These are phyloP conservation scores for Lyophyllum decastes DNA, from an alignment of 768 basidiomycete species.

Conservation along the genomic window DNA sequence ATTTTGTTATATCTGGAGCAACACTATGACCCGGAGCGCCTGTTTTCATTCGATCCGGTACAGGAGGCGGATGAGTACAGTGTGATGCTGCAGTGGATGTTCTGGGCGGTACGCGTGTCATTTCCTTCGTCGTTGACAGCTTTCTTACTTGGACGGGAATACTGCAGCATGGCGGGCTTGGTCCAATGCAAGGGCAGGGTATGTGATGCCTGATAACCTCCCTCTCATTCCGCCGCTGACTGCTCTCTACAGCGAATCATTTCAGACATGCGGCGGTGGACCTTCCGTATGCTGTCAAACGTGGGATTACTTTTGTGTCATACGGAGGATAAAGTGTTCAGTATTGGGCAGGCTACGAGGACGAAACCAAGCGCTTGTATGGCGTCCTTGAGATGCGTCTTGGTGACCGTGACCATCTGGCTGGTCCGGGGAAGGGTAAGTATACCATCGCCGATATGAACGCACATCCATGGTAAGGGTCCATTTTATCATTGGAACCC, in stretches of 20 bases:
- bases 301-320: background rate
- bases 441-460: slow-evolving; percentile 45
- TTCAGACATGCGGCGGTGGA: slow-evolving; percentile 15
- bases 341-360: slow-evolving; percentile 34
- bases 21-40: slow-evolving; percentile 42
- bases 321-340: background rate
- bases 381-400: slow-evolving; percentile 49
- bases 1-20: slow-evolving; percentile 46
- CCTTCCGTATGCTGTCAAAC: slow-evolving; percentile 19
- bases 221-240: background rate
- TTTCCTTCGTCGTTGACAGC: background rate
- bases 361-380: slow-evolving; percentile 51
- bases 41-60: slow-evolving; percentile 38
- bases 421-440: slow-evolving; percentile 29
- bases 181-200: slow-evolving; percentile 23
- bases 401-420: slow-evolving; percentile 44
- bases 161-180: slow-evolving; percentile 19
- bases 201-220: background rate
- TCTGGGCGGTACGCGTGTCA: slow-evolving; percentile 35
- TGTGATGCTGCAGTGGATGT: slow-evolving; percentile 49
- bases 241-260: slow-evolving; percentile 10
- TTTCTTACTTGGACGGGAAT: background rate
- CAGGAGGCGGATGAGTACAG: slow-evolving; percentile 30
- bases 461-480: slow-evolving; percentile 25
- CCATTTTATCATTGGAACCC: slow-evolving; percentile 6